A percentile compares a stretch with the other conserved stretches of the same genome.
These are phyloP conservation scores for Oxytropis ochrocephala DNA, from an alignment of 306 rosid species.

Conservation along the genomic window DNA sequence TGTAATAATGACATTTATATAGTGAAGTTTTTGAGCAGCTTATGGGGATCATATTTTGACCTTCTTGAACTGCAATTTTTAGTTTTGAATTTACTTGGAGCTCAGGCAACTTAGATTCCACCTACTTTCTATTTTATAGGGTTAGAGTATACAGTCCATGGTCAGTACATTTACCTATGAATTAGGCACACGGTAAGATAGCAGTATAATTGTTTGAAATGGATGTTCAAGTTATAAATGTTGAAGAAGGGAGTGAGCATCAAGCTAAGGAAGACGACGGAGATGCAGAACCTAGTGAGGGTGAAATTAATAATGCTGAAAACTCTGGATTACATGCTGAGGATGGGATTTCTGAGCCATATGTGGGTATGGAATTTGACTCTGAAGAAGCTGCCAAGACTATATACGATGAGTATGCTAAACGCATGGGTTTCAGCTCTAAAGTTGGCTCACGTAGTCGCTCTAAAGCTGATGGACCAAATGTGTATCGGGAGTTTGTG, in stretches of 20 bases:
- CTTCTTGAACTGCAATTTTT: background rate
- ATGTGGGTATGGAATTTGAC: slow-evolving; percentile 75
- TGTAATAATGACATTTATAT: background rate
- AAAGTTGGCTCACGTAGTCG: slow-evolving; percentile 43
- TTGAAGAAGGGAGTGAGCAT: slow-evolving; percentile 52
- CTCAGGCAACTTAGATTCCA: slow-evolving; percentile 10
- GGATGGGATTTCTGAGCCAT: slow-evolving; percentile 44
- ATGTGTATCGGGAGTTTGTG: slow-evolving; percentile 49
- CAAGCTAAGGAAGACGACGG: slow-evolving; percentile 41
- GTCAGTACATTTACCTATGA: slow-evolving; percentile 14
- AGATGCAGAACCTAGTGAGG: slow-evolving; percentile 37
- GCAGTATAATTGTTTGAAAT: slow-evolving; percentile 31
- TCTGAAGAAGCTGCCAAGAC: slow-evolving; percentile 59
- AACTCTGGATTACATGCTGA: slow-evolving; percentile 38
- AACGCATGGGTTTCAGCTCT: slow-evolving; percentile 52
- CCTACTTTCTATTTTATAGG: slow-evolving; percentile 24
- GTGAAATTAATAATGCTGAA: slow-evolving; percentile 46
- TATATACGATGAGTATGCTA: slow-evolving; percentile 63
- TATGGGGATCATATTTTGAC: background rate
- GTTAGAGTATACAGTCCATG: slow-evolving; percentile 17
- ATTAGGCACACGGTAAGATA: slow-evolving; percentile 14
- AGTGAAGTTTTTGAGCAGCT: background rate
- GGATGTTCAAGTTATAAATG: slow-evolving; percentile 72
- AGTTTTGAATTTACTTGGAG: slow-evolving; percentile 20
- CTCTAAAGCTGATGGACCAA: slow-evolving; percentile 46